Evolutionary conservation across 768 basidiomycete genomes (phyloP).

Genomic region (Termitomyces sp.): DNA sequence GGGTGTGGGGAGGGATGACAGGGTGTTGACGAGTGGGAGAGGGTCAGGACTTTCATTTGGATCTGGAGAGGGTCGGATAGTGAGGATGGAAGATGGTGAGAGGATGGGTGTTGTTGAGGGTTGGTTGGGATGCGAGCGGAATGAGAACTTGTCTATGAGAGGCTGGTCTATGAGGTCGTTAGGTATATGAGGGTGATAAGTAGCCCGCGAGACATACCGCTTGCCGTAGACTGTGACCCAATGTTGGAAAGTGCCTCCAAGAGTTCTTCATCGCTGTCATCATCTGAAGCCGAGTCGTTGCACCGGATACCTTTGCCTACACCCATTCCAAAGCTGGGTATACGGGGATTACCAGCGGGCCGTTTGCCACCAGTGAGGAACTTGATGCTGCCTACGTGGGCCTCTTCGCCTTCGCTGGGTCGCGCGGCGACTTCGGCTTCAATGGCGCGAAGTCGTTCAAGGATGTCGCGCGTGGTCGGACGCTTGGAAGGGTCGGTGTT

Average conservation of each 20-base stretch:
- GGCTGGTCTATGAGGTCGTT: conserved; percentile 33
- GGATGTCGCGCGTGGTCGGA: conserved; percentile 72
- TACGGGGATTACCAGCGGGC: conserved; percentile 57
- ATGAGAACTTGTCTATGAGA: conserved; percentile 35
- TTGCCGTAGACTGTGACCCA: conserved; percentile 39
- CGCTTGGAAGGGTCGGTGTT: conserved; percentile 56
- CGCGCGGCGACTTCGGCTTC: conserved; percentile 78
- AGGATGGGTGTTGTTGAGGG: conserved; percentile 37
- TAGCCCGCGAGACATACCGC: conserved; percentile 14
- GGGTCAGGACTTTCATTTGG: conserved; percentile 39
- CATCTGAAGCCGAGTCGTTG: conserved; percentile 37
- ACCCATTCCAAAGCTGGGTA: conserved; percentile 82
- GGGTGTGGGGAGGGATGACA: conserved; percentile 13
- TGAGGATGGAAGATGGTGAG: conserved; percentile 68
- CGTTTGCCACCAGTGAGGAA: conserved; percentile 70
- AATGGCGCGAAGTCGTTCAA: conserved; percentile 73
- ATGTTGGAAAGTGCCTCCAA: conserved; percentile 50
- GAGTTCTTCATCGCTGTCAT: conserved; percentile 68
- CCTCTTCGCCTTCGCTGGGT: conserved; percentile 57
- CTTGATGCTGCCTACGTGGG: conserved; percentile 82
- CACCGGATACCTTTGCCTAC: conserved; percentile 55
- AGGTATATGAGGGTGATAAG: neutral
- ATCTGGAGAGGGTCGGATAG: conserved; percentile 53
- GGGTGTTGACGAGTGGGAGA: conserved; percentile 22
- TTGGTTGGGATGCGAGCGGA: conserved; percentile 43